Conservation (phyloP, 108 stramenopile genomes). For the Halocafeteria seosinensis region DNA sequence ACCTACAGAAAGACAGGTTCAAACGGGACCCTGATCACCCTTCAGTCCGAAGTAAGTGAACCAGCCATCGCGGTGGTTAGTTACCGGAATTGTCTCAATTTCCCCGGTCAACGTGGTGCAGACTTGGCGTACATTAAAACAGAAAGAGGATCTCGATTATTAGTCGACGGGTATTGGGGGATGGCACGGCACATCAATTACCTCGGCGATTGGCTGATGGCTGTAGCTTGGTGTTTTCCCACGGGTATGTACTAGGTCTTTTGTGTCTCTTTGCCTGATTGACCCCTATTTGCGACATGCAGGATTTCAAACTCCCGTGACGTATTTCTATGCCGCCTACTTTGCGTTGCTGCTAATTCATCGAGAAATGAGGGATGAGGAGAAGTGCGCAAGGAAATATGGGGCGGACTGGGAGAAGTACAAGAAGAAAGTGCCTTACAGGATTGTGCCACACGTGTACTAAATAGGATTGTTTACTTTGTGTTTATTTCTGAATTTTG, state of each 20-base stretch:
- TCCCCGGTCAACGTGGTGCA: too few relatives aligned
- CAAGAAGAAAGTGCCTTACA: conserved; percentile 67
- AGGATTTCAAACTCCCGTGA: too few relatives aligned
- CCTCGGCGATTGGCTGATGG: conserved; percentile 92
- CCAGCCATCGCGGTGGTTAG: conserved; percentile 52
- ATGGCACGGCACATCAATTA: conserved; percentile 94
- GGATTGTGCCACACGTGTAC: conserved; percentile 77
- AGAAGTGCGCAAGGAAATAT: conserved; percentile 75
- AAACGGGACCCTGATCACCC: conserved; percentile 59
- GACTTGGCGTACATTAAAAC: conserved; percentile 27
- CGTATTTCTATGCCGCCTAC: conserved; percentile 87
- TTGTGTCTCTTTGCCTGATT: too few relatives aligned
- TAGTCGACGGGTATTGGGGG: conserved; percentile 95
- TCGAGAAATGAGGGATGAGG: conserved; percentile 81
- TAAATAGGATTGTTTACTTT: too few relatives aligned
- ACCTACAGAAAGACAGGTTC: conserved; percentile 83
- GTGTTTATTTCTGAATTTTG: too few relatives aligned
- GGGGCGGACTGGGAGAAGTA: conserved; percentile 84
- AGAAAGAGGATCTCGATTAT: conserved; percentile 28
- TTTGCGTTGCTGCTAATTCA: conserved; percentile 80
- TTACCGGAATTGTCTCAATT: conserved; percentile 29
- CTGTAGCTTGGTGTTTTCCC: conserved; percentile 79
- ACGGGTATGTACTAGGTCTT: conserved; percentile 68
- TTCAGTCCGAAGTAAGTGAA: conserved; percentile 36
- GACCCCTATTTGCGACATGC: too few relatives aligned